A percentile compares a stretch with the other conserved stretches of the same genome.
phyloP scores from a whole-genome alignment of 2,329 filamentous ascomycete species.

The Nothophoma quercina region DNA sequence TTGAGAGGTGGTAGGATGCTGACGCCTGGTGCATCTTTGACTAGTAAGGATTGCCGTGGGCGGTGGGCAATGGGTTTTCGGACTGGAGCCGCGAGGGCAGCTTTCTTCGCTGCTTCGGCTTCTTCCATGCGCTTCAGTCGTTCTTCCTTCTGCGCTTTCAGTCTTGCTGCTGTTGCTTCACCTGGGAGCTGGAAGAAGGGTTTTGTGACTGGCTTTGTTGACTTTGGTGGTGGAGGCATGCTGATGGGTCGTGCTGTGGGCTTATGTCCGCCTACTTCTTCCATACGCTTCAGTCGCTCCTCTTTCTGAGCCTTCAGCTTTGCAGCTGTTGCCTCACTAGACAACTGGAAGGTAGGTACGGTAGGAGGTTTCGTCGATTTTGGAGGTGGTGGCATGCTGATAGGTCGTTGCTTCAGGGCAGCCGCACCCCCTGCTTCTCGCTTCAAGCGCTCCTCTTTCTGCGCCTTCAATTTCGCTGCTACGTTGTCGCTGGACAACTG shows the following conservation, averaged over 20 bases:
- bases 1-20: constrained; percentile 23
- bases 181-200: constrained; percentile 62
- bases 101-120: constrained; percentile 47
- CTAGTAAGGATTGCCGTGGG: constrained; percentile 19
- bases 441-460: constrained; percentile 57
- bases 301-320: constrained; percentile 45
- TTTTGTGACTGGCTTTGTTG: constrained; percentile 59
- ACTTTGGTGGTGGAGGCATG: constrained; percentile 58
- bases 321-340: constrained; percentile 60
- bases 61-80: constrained; percentile 55
- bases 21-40: constrained; percentile 21
- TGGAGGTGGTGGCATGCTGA: constrained; percentile 56
- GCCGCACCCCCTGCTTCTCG: constrained; percentile 50
- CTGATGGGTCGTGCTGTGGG: constrained; percentile 51
- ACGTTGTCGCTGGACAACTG: constrained; percentile 62
- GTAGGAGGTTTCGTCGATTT: constrained; percentile 62
- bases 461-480: constrained; percentile 61
- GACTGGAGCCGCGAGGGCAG: constrained; percentile 47
- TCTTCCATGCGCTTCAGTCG: constrained; percentile 45
- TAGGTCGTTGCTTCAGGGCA: constrained; percentile 47
- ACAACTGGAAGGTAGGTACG: constrained; percentile 59
- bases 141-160: constrained; percentile 44
- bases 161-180: constrained; percentile 56
- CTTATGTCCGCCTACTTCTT: constrained; percentile 52
- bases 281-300: constrained; percentile 36